Evolutionary conservation across 148 eudicot species (phyloP).

Genomic region (Chenopodium formosanum): DNA sequence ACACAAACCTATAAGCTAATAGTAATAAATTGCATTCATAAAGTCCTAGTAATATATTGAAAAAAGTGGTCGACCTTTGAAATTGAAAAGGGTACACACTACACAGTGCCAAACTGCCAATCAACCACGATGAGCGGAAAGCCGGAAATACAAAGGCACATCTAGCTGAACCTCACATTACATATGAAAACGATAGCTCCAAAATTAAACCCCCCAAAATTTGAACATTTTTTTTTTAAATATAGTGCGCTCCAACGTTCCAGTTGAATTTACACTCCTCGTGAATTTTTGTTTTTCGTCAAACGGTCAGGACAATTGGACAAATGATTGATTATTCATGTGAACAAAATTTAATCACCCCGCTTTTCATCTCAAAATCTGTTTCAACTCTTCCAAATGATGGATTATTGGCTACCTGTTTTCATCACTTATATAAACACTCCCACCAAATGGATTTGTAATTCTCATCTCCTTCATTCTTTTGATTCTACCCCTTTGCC

Average conservation of each 20-base stretch:
- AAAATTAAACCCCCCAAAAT: background rate
- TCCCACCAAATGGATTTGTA: constrained; percentile 7
- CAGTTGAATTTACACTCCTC: constrained; percentile 40
- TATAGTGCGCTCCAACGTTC: constrained; percentile 77
- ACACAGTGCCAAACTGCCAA: no score
- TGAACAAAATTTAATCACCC: constrained; percentile 19
- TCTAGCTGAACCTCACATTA: background rate
- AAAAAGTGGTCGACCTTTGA: background rate
- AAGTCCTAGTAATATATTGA: background rate
- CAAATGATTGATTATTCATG: constrained; percentile 24
- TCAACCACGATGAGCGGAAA: background rate
- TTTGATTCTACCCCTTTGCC: constrained; percentile 10
- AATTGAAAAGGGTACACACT: no score
- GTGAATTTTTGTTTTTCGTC: constrained; percentile 36
- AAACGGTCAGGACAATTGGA: constrained; percentile 28
- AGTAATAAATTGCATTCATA: no score
- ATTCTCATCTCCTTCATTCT: constrained; percentile 1
- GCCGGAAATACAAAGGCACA: background rate
- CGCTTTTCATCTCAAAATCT: constrained; percentile 17
- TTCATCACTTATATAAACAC: constrained; percentile 26
- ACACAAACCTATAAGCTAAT: no score
- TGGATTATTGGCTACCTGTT: background rate
- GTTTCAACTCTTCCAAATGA: background rate
- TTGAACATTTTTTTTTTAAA: constrained; percentile 25
- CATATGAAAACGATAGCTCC: background rate